Base-by-base conservation (phyloP, 2,329 filamentous ascomycete genomes). In the Alternaria sp. region DNA sequence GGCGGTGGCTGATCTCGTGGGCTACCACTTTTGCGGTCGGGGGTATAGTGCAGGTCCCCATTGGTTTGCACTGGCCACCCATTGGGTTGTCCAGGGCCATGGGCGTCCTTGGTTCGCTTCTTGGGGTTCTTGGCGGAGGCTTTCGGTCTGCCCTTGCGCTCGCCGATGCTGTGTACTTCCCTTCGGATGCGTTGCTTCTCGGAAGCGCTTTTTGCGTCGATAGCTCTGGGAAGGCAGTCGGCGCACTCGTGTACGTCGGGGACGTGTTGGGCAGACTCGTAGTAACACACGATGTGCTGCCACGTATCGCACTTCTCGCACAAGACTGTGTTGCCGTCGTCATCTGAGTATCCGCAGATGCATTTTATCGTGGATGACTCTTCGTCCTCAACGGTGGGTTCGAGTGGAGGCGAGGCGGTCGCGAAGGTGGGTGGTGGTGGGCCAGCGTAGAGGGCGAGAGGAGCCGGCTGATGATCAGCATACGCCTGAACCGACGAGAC, bases 251-350 rank as follows among this genome's bases (percentile, higher is more conserved):
- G 95, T 60, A 92, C 86, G 74, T 84, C 90, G 81, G 79, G 94
- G 82, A 82, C 91, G 86, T 85, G 92, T 86, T 79, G 89, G 61
- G 80, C 87, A 77, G 88, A 87, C 72, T 93, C 92, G 79, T 98
- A 98, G 82, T 97, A 98, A 82, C 96, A 99, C 78, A 93, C 90
- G 74, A 97, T 97, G 81, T 99, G 96, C 82, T 99, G 96, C 96
- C 96, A 99, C 54, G 93, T 96, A 79, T 97, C 92, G 85, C 96
- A 99, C 62, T 86, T 88, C 79, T 98, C 96, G 86, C 96, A 99
- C 81, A 94, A 93, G 66, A 99, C 96, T 64, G 96, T 99, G 81
- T 93, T 95, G 81, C 96, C 96, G 85, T 99, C 96, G 85, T 99
- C 96, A 84, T 97, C 93, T 79, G 89, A 85, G 81, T 91, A 97